Base-by-base conservation (phyloP, 2,329 filamentous ascomycete genomes). In the Penicillium hordei region DNA sequence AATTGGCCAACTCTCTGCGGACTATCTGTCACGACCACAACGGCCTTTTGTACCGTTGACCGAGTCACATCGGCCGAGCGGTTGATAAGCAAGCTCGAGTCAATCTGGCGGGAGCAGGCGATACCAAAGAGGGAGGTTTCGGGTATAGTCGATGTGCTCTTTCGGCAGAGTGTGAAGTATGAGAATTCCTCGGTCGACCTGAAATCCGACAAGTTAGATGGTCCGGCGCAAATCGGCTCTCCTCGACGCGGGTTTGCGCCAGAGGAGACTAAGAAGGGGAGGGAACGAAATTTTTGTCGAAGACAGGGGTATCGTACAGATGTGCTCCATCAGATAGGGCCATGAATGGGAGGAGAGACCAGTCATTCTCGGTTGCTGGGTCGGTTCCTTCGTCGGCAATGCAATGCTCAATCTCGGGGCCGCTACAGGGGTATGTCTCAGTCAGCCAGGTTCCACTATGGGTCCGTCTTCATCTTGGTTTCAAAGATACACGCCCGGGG, bases 41-140 rank as follows among this genome's bases (percentile, higher is more conserved):
- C 92, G 15, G 93, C 94, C 79, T 99, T 99, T 74, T 99, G 94
- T 42, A 99, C 94, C 1, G 94, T 97, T 59, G 91, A 96, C 60
- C 94, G 85, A n/a, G 94, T 99, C 51, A 99, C 94, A 57, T 97
- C 93, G 50, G 89, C 81, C 0, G 92, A 89, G 29, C 91, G 86
- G 70, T 90, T 86, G 64, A 91, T 83, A 61, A 99, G 81, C 67
- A 87, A 82, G 15, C 86, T 86, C 17, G 92, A 84, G 70, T 96
- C 90, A 69, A 99, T 84, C 78, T 97, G 94, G 59, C 93, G 85
- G 17, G 93, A 96, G 75, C 94, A 99, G 19, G 92, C 90, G 71
- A 99, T 97, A 61, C 94, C 94, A 72, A 99, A 99, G 23, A 99
- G 85, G 25, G 91, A 96, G 2, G 90, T 92, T 31, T 86, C 85